A percentile compares a stretch with the other conserved stretches of the same genome.
Evolutionary conservation across 1,139 yeast species (phyloP).

Genomic region (Saccharomyces pastorianus): DNA sequence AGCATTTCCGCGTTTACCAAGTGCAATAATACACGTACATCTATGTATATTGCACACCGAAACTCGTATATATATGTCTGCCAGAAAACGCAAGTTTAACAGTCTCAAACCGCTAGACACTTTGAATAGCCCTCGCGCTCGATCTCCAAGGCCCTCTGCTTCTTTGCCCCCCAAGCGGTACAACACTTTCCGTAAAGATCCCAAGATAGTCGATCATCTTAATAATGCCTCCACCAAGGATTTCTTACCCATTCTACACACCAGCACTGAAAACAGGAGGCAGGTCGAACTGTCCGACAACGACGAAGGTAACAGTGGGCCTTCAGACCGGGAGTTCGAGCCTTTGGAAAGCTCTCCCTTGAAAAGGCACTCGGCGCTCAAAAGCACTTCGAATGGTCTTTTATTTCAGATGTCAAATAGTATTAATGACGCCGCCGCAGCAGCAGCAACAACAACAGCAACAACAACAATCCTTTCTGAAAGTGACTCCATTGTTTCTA

Average conservation of each 20-base stretch:
- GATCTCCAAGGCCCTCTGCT: not conserved
- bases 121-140: not conserved
- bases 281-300: not conserved
- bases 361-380: not conserved
- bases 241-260: constrained; percentile 4
- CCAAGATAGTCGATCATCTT: constrained; percentile 8
- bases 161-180: constrained; percentile 9
- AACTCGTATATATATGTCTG: not conserved
- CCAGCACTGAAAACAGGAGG: not conserved
- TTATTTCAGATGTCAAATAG: not conserved
- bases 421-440: too few relatives aligned
- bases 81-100: not conserved
- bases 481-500: not conserved
- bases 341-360: not conserved
- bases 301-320: not conserved
- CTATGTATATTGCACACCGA: not conserved
- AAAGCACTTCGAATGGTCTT: not conserved
- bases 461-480: not conserved
- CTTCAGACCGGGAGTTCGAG: not conserved
- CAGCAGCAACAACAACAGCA: not conserved
- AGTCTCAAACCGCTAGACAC: not conserved
- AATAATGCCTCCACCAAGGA: constrained; percentile 7
- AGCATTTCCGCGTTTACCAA: not conserved
- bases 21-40: not conserved
- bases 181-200: constrained; percentile 8